Base-by-base conservation (phyloP, 2,329 filamentous ascomycete species). In the Ascochyta lentis region DNA sequence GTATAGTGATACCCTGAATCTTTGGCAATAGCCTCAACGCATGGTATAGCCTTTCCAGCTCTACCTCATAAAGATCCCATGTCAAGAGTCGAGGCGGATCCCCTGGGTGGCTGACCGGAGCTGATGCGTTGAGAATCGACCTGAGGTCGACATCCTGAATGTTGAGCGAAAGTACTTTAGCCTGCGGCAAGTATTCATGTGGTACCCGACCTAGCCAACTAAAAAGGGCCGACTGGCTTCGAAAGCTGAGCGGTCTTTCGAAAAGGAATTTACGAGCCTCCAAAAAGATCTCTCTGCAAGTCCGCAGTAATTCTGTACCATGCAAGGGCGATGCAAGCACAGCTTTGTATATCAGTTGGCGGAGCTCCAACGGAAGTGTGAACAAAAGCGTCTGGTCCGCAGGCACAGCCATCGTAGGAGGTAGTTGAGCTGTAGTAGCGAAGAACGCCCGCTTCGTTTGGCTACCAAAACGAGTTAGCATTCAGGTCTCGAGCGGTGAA, bases 201-300 rank as follows among this genome's bases (percentile, higher is more conserved):
- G 63, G 61, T 26, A 58, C 61, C 8, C 35, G 22, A 9, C 52
- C 35, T n/a, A 73, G 38, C 71, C 71, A 74, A 12, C 54, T 13
- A 31, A 59, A 59, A 6, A 74, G 54, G 6, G 35, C 56, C 3
- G 52, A 34, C 53, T 72, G 68, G 13, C 64, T 58, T 12, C 49
- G 41, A 57, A 76, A 70, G 9, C 37, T 43, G n/a, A 73, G 26
- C 2, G 66, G 63, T 49, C 69, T 58, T 38, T 72, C 66, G 43
- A 68, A 75, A 12, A 75, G 57, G 23, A 72, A 68, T 12, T 70
- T 67, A 2, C 58, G 63, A 8, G 71, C 63, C 54, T 74, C 68
- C 7, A 31, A 37, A 19, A 68, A 56, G 23, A 75, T 61, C 23
- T 72, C 60, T 24, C 56, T 69, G 38, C 71, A 75, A 9, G 60